phyloP scores from a whole-genome alignment of 202 grass and related monocot species.

The Bolboschoenoplectus hybrid region DNA sequence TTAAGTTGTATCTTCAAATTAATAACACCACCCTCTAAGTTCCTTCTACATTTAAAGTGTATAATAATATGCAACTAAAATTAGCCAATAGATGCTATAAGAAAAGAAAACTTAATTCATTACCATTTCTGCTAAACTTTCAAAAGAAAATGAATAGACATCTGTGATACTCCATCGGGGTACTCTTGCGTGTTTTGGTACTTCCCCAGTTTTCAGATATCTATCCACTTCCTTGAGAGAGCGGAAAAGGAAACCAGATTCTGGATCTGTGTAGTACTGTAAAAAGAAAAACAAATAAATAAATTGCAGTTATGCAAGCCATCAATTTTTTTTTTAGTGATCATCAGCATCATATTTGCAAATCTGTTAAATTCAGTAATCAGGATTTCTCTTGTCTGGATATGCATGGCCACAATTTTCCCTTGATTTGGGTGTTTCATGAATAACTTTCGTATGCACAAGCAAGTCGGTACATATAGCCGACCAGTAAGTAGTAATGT shows the following conservation, averaged over 20 bases:
- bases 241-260: slow-evolving; percentile 54
- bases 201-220: slow-evolving; percentile 64
- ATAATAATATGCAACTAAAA: background rate
- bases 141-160: slow-evolving; percentile 64
- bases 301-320: background rate
- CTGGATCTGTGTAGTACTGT: slow-evolving; percentile 70
- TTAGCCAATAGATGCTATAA: background rate
- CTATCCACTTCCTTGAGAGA: slow-evolving; percentile 54
- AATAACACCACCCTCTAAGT: slow-evolving; percentile 35
- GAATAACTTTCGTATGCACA: background rate
- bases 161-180: slow-evolving; percentile 51
- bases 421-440: background rate
- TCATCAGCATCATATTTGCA: slow-evolving; percentile 11
- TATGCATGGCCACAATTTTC: background rate
- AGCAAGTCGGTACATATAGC: background rate
- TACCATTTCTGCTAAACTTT: slow-evolving; percentile 59
- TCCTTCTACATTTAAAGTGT: background rate
- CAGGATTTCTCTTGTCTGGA: background rate
- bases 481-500: background rate
- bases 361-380: background rate
- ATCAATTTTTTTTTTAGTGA: background rate
- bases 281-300: slow-evolving; percentile 27
- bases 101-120: slow-evolving; percentile 27
- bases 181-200: slow-evolving; percentile 56
- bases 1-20: background rate